Evolutionary conservation across 176 grass and related monocot genomes (phyloP), one percentile per base, ranked within the genome.

Genomic region (Dactylis glomerata): DNA sequence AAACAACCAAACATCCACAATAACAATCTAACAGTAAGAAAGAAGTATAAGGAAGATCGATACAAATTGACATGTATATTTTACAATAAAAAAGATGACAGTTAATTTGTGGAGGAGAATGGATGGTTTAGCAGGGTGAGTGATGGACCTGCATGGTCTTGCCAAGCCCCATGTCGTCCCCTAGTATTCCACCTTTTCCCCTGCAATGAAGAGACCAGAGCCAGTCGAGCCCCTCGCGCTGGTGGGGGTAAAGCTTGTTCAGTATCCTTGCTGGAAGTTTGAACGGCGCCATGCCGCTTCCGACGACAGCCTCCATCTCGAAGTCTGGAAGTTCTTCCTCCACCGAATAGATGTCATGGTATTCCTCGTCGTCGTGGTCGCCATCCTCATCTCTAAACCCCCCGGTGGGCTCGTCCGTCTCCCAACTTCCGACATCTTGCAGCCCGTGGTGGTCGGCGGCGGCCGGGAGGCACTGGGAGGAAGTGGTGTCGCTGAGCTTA

Each of bases 141-240:
- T 59, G 37, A 17, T 36, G 66, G 61, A 92, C 96, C 96, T 95
- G 93, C 96, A 95, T 92, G 13, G 93, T 98, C 91, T 98, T 98
- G 71, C 96, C 96, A 28, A 98, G 89, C 1, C 96, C 96, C 96
- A 98, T 98, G 66, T 98, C 96, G 83, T 98, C 96, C 32, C 96
- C 96, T 10, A 73, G 69, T 26, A 73, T 28, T 73, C 69, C 69
- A 47, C 69, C 41, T 13, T 87, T 90, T 37, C 67, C 73, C 79
- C 67, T 92, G 77, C 96, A 92, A 71, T 98, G 89, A 56, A 93
- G 84, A 16, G 80, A 67, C 96, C 96, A 98, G 64, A 95, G 87
- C 93, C 93, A 98, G 19, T 68, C 77, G 81, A 98, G 87, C 23
- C 96, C 96, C 24, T 93, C 91, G 34, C 78, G 83, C 73, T 98